These are phyloP conservation scores for Ensete ventricosum DNA, from an alignment of 176 grass and related monocot species.

Conservation along the genomic window DNA sequence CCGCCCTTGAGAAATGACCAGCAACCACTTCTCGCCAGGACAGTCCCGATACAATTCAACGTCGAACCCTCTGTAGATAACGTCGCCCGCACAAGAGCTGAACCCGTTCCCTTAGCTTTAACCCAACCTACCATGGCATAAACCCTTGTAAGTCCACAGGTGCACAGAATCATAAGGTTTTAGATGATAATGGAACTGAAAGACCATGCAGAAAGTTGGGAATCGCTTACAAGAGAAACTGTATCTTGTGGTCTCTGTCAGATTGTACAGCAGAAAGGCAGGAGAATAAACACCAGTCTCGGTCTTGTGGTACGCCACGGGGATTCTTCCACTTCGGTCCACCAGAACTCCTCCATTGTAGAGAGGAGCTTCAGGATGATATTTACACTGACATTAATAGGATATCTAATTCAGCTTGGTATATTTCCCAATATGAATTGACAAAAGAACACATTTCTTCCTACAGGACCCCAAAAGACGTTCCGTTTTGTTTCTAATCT, in stretches of 20 bases:
- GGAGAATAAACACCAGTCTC: slow-evolving; percentile 56
- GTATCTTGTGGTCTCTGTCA: slow-evolving; percentile 46
- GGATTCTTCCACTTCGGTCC: slow-evolving; percentile 27
- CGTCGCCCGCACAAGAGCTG: slow-evolving; percentile 53
- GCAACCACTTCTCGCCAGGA: slow-evolving; percentile 52
- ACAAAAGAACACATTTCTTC: too few relatives aligned
- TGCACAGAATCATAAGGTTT: not conserved
- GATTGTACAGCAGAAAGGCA: slow-evolving; percentile 69
- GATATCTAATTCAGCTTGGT: too few relatives aligned
- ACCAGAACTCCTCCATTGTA: slow-evolving; percentile 72
- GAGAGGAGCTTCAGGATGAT: slow-evolving; percentile 63
- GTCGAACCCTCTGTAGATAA: slow-evolving; percentile 38
- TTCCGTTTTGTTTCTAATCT: not conserved
- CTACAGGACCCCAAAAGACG: too few relatives aligned
- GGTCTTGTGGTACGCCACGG: slow-evolving; percentile 38
- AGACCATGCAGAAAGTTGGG: not conserved
- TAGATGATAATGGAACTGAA: not conserved
- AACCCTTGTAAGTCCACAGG: not conserved
- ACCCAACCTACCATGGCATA: slow-evolving; percentile 53
- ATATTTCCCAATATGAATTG: too few relatives aligned
- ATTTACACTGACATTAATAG: slow-evolving; percentile 46
- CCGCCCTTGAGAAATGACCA: slow-evolving; percentile 92
- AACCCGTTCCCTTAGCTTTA: slow-evolving; percentile 41
- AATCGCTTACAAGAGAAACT: slow-evolving; percentile 77
- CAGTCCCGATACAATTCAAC: slow-evolving; percentile 46